Base-by-base conservation (phyloP, 2,329 filamentous ascomycete genomes). In the Cladophialophora bantiana region DNA sequence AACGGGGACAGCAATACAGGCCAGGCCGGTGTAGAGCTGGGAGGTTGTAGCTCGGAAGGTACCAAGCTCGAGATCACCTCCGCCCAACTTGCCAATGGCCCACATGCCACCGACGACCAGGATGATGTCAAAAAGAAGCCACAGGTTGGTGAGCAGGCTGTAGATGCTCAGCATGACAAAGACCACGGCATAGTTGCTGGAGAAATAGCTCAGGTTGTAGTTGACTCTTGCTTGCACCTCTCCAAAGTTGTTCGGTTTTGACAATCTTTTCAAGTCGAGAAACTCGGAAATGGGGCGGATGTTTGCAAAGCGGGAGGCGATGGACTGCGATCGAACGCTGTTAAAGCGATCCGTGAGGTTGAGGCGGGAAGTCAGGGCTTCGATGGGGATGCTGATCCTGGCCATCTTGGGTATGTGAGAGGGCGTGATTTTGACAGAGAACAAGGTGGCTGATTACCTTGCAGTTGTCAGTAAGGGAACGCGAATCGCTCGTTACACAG, bases 101-200 rank as follows among this genome's bases (percentile, higher is more conserved):
- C 89, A 98, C 84, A 97, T 90, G 79, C 95, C 93, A 72, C 86
- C 90, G 62, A 92, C 85, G 66, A 97, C 90, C 60, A 99, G 86
- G 76, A 96, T 81, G 78, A 99, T 97, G 81, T 96, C 93, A 78
- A 98, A 97, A 68, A 97, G 88, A 60, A 99, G 86, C 54, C 89
- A 81, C 76, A 88, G 84, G 82, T 97, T 98, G 74, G 92, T 95
- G 76, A 99, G 86, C 75, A 99, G 83, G 76, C 92, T 92, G 85
- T 99, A 99, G 82, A 99, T 90, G 84, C 91, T 92, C 77, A 99
- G 90, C 90, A 99, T 96, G 75, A 91, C 85, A 78, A 98, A 97
- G 74, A 98, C 88, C 71, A 91, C 90, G 73, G 91, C 90, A 86
- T 99, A 99, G 85, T 99, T 99, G 90, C 93, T 97, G 70, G 93